Conservation (phyloP, 208 protist species). For the Crithidia mellificae region DNA sequence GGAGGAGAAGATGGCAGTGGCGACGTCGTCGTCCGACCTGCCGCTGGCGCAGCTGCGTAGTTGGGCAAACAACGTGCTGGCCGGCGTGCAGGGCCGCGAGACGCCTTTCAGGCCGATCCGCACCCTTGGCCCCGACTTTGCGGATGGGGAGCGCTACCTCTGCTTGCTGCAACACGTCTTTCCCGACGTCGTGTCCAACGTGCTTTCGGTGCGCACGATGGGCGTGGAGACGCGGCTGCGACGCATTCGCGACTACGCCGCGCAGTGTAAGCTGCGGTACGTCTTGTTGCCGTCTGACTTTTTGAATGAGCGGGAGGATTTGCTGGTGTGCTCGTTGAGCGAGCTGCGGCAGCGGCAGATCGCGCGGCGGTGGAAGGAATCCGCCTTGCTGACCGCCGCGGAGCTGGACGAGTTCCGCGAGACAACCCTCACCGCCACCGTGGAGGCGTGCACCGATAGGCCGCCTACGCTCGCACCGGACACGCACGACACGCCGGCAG, state of each 20-base stretch:
- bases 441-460: conserved; percentile 6
- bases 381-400: conserved; percentile 1
- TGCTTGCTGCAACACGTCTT: conserved; percentile 63
- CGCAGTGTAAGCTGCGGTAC: conserved; percentile 43
- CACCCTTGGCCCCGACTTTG: conserved; percentile 68
- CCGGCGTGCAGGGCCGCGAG: conserved; percentile 7
- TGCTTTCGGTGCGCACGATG: conserved; percentile 31
- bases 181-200: conserved; percentile 28
- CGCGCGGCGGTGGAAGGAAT: conserved; percentile 15
- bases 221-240: conserved; percentile 49
- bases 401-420: conserved; percentile 25
- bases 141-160: conserved; percentile 60
- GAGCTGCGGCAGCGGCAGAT: conserved; percentile 50
- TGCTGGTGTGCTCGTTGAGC: conserved; percentile 55
- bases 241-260: conserved; percentile 49
- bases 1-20: neutral
- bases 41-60: conserved; percentile 42
- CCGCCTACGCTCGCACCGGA: neutral
- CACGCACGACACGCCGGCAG: neutral
- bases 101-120: conserved; percentile 27
- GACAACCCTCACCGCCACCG: conserved; percentile 1
- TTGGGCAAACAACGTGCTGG: conserved; percentile 70
- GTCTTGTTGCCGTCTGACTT: conserved; percentile 64
- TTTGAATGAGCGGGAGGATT: conserved; percentile 62
- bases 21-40: neutral